phyloP scores from a whole-genome alignment of 1,139 yeast species.

The Keqinozyma sinolaborantium region DNA sequence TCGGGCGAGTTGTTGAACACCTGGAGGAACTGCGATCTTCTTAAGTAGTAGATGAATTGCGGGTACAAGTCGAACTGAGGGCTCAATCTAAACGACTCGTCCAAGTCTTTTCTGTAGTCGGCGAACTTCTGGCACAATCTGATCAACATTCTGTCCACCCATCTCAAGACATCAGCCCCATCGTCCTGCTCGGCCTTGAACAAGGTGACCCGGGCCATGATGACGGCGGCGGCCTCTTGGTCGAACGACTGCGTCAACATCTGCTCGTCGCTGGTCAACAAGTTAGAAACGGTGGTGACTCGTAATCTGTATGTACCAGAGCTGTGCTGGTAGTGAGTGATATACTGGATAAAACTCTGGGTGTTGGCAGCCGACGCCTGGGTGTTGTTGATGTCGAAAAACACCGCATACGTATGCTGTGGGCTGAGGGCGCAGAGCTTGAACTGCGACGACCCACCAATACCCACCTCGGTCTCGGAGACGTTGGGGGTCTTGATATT shows the following conservation, averaged over 20 bases:
- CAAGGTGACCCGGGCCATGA: constrained; percentile 91
- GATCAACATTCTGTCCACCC: constrained; percentile 51
- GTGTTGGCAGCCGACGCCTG: constrained; percentile 45
- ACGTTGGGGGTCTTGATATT: constrained; percentile 64
- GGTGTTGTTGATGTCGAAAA: constrained; percentile 76
- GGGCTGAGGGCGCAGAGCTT: constrained; percentile 82
- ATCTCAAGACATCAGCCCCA: constrained; percentile 50
- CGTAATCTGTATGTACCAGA: constrained; percentile 82
- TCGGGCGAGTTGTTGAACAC: constrained; percentile 98
- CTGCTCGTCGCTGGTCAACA: constrained; percentile 49
- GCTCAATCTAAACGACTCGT: constrained; percentile 44
- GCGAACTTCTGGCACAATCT: constrained; percentile 51
- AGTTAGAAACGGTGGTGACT: constrained; percentile 83
- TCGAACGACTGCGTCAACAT: constrained; percentile 73
- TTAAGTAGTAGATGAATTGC: constrained; percentile 90
- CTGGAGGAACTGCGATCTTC: constrained; percentile 94
- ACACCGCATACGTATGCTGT: constrained; percentile 79
- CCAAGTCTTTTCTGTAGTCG: constrained; percentile 47
- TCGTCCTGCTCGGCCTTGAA: constrained; percentile 77
- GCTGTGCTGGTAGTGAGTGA: constrained; percentile 76
- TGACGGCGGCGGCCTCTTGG: constrained; percentile 97
- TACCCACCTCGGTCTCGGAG: constrained; percentile 89
- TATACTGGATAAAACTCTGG: constrained; percentile 63
- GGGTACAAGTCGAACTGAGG: constrained; percentile 64
- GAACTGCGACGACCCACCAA: constrained; percentile 90